Percentiles rank a stretch among this genome's conserved stretches.
Evolutionary conservation across 2,329 filamentous ascomycete genomes (phyloP).

Genomic region (Alternaria ventricosa): DNA sequence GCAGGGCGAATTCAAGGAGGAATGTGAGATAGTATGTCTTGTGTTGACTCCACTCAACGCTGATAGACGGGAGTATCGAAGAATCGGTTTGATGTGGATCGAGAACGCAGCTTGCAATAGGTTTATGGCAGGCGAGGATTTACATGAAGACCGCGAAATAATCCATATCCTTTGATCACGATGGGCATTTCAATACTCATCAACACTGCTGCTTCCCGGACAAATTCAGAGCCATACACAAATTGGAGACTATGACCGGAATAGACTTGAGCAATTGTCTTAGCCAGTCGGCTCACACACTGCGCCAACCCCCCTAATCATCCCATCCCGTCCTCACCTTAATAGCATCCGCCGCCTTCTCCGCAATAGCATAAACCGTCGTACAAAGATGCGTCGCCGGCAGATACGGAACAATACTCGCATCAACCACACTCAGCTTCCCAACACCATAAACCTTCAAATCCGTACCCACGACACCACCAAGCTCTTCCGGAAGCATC

Average conservation of each 20-base stretch:
- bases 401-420: not conserved
- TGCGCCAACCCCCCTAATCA: not conserved
- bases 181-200: not conserved
- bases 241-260: not conserved
- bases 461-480: slow-evolving; percentile 26
- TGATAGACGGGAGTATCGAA: not conserved
- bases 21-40: not conserved
- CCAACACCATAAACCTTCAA: slow-evolving; percentile 28
- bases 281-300: not conserved
- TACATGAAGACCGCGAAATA: not conserved
- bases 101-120: too few species aligned
- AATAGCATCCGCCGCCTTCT: slow-evolving; percentile 23
- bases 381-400: slow-evolving; percentile 18
- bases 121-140: not conserved
- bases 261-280: not conserved
- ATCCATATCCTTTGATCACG: not conserved
- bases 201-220: too few species aligned
- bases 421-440: slow-evolving; percentile 10
- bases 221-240: too few species aligned
- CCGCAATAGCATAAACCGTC: slow-evolving; percentile 33
- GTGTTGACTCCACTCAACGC: not conserved
- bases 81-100: not conserved
- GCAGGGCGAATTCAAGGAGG: too few species aligned
- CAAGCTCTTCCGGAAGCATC: slow-evolving; percentile 14
- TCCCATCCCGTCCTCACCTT: slow-evolving; percentile 19